Evolutionary conservation across 2,329 filamentous ascomycete genomes (phyloP), one percentile per base, ranked within the genome.

Genomic region (Botrytis tulipae): DNA sequence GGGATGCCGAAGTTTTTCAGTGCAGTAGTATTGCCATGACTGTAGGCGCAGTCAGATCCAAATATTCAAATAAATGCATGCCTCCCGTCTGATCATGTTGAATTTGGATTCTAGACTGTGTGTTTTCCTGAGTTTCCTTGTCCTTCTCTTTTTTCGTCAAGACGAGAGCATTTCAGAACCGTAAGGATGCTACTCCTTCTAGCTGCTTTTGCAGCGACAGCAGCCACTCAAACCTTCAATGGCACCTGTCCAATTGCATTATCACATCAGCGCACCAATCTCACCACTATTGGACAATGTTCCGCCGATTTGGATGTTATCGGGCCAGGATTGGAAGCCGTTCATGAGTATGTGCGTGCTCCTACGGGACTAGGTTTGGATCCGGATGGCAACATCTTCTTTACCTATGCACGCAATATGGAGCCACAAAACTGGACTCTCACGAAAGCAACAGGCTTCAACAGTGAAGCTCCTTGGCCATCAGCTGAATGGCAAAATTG

Each of bases 401-500:
- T 68, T n/a, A 42, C 66, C 12, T 68, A 68, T 57, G 66, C 66
- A 22, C 48, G 66, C 1, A 68, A 57, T 12, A 68, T 57, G 66
- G 48, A 68, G 12, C 66, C 48, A 32, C 66, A 68, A 29, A 57
- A 57, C 35, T 57, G 66, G 66, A 68, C 48, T 32, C 48, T 68
- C 2, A 68, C 66, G 0, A 68, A 57, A 22, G 66, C 66, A 7
- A 68, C 66, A 14, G 35, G 66, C 18, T 68, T 42, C 10, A 68
- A 42, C 16, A 57, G 25, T 42, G 66, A 68, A n/a, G 66, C 25
- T 32, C 66, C 66, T 32, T 68, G 48, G 48, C 66, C 66, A 32
- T 68, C 66, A 16, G 66, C 48, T 32, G 66, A 57, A 68, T 57
- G 35, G 66, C 35, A 68, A 57, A 68, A 29, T 35, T 68, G 48